phyloP scores from a whole-genome alignment of 129 eudicot species.

The Artemisia tridentata region DNA sequence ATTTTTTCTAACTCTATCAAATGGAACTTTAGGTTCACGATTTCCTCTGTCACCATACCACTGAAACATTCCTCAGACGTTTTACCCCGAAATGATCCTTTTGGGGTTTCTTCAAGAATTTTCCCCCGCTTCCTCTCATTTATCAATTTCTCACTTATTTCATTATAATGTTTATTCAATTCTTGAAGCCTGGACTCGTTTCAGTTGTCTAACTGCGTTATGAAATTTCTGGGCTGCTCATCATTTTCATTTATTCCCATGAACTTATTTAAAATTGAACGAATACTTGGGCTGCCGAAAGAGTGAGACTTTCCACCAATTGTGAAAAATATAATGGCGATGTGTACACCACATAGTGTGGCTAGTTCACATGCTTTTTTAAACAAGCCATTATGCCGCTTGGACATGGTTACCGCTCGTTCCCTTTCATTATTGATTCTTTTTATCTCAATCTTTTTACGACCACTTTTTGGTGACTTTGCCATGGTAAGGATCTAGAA shows the following conservation, averaged over 20 bases:
- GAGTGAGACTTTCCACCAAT: slow-evolving; percentile 24
- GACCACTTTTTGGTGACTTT: slow-evolving; percentile 1
- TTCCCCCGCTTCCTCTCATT: neutral
- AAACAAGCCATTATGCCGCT: slow-evolving; percentile 16
- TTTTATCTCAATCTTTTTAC: slow-evolving; percentile 12
- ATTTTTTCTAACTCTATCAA: no score
- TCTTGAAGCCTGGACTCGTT: neutral
- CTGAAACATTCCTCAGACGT: no score
- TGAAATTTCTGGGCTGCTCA: neutral
- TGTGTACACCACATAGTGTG: slow-evolving; percentile 24
- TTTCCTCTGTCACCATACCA: no score
- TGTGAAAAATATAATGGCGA: slow-evolving; percentile 21
- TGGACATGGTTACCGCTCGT: slow-evolving; percentile 20
- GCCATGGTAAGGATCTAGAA: slow-evolving; percentile 3
- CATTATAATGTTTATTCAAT: slow-evolving; percentile 6
- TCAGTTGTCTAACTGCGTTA: neutral
- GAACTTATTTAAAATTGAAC: neutral
- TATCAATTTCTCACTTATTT: slow-evolving; percentile 3
- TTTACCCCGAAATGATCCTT: no score
- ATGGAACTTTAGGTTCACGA: no score
- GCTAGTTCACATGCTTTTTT: slow-evolving; percentile 29
- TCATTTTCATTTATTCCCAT: neutral
- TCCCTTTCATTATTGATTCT: slow-evolving; percentile 7
- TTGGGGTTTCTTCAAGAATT: no score
- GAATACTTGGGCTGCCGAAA: slow-evolving; percentile 21